Percentiles rank a stretch among this genome's conserved stretches.
These are phyloP conservation scores for Takashimella tepidaria DNA, from an alignment of 1,284 basidiomycete species.

Conservation along the genomic window DNA sequence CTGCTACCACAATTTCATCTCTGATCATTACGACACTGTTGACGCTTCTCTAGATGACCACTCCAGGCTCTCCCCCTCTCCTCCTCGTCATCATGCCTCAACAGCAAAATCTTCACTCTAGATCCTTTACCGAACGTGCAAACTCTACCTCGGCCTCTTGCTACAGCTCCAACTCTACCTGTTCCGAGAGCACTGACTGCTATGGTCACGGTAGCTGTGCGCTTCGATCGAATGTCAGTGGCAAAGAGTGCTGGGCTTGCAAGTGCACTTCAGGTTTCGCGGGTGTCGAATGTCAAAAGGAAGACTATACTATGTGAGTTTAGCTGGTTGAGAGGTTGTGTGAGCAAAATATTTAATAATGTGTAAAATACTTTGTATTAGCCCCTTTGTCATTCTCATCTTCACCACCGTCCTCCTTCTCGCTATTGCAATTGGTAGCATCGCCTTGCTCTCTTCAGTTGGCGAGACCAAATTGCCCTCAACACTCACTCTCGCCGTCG, in stretches of 20 bases:
- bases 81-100: slow-evolving; percentile 39
- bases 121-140: slow-evolving; percentile 2
- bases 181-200: slow-evolving; percentile 29
- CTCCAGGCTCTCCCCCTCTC: slow-evolving; percentile 36
- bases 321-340: neutral
- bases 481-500: slow-evolving; percentile 43
- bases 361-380: too few species aligned
- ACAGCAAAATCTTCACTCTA: neutral
- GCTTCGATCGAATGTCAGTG: slow-evolving; percentile 11
- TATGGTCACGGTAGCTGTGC: slow-evolving; percentile 33
- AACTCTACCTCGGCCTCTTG: slow-evolving; percentile 22
- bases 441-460: slow-evolving; percentile 34
- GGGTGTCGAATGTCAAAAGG: slow-evolving; percentile 38
- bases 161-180: slow-evolving; percentile 34
- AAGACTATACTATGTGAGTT: slow-evolving; percentile 40
- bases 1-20: neutral
- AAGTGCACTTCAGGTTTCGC: slow-evolving; percentile 23
- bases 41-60: slow-evolving; percentile 38
- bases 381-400: slow-evolving; percentile 40
- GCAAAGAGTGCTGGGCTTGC: slow-evolving; percentile 41
- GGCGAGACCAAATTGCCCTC: slow-evolving; percentile 45
- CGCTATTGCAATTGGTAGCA: slow-evolving; percentile 22
- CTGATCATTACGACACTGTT: neutral
- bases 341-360: too few species aligned
- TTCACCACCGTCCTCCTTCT: slow-evolving; percentile 37